Conservation (phyloP, 2,329 filamentous ascomycete genomes). For the Fusarium sp. region DNA sequence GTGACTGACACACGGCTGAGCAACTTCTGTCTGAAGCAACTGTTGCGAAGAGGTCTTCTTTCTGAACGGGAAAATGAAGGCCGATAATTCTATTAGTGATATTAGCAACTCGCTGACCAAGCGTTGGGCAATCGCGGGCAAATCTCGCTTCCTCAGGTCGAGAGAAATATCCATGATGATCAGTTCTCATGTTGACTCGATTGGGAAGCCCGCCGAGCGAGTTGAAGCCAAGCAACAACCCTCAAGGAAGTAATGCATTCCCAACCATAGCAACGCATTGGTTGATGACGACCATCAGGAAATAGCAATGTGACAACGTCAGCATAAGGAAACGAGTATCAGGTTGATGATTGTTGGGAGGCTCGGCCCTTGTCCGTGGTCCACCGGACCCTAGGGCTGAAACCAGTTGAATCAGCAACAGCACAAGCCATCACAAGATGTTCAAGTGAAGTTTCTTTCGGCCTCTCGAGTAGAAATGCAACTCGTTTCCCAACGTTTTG, state of each 20-base stretch:
- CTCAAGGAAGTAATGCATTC: neutral
- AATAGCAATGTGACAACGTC: neutral
- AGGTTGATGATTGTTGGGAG: constrained; percentile 5
- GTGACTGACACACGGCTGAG: constrained; percentile 14
- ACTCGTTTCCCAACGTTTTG: neutral
- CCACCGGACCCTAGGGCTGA: constrained; percentile 12
- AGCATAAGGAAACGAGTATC: neutral
- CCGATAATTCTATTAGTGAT: neutral
- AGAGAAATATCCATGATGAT: neutral
- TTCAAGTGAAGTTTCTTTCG: neutral
- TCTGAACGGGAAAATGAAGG: neutral
- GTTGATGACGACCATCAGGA: constrained; percentile 21
- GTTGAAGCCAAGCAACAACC: neutral
- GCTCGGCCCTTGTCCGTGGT: neutral
- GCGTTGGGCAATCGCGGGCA: neutral
- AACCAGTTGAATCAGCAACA: constrained; percentile 20
- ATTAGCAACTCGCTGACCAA: neutral
- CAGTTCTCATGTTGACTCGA: neutral
- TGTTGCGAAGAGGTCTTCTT: neutral
- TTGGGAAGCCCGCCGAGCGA: neutral
- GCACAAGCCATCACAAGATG: constrained; percentile 23
- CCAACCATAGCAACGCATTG: neutral
- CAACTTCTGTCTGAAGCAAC: neutral
- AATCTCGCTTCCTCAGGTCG: constrained; percentile 1
- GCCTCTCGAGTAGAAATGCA: neutral